Conservation (phyloP, 2,329 filamentous ascomycete species). For the Beauveria sp. region DNA sequence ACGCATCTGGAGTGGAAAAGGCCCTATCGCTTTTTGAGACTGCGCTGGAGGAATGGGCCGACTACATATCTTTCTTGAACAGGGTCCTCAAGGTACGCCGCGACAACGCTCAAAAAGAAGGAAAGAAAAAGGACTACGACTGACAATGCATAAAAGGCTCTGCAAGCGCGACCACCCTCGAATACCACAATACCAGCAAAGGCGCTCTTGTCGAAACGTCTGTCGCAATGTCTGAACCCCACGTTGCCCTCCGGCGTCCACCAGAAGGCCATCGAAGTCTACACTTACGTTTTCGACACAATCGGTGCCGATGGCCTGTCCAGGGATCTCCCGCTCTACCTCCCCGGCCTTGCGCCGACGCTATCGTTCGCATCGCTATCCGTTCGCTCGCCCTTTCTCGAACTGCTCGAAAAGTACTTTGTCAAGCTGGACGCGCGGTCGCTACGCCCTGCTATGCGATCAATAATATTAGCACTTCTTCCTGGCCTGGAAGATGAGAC, state of each 20-base stretch:
- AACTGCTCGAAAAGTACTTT: constrained; percentile 74
- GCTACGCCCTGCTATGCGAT: constrained; percentile 81
- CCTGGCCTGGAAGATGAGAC: constrained; percentile 93
- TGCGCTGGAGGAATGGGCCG: constrained; percentile 94
- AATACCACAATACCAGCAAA: constrained; percentile 73
- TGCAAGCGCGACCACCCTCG: constrained; percentile 75
- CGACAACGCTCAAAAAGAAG: no score
- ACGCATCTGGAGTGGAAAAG: constrained; percentile 80
- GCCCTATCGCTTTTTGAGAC: constrained; percentile 87
- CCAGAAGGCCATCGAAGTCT: constrained; percentile 93
- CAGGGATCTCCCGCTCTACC: constrained; percentile 75
- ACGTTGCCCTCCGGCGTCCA: constrained; percentile 91
- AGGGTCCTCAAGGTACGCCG: constrained; percentile 71
- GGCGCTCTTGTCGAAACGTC: constrained; percentile 73
- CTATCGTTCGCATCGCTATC: constrained; percentile 92
- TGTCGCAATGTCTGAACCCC: constrained; percentile 92
- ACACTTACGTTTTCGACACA: constrained; percentile 77
- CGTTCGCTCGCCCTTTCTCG: constrained; percentile 77
- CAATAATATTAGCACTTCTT: constrained; percentile 78
- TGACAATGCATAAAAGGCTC: constrained; percentile 47
- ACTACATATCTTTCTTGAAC: constrained; percentile 96
- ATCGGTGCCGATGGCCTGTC: constrained; percentile 77
- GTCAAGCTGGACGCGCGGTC: constrained; percentile 61
- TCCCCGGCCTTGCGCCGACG: constrained; percentile 81
- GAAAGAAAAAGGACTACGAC: background rate